A percentile compares a stretch with the other conserved stretches of the same genome.
Conservation (phyloP, 306 rosid genomes). For the Geum urbanum region DNA sequence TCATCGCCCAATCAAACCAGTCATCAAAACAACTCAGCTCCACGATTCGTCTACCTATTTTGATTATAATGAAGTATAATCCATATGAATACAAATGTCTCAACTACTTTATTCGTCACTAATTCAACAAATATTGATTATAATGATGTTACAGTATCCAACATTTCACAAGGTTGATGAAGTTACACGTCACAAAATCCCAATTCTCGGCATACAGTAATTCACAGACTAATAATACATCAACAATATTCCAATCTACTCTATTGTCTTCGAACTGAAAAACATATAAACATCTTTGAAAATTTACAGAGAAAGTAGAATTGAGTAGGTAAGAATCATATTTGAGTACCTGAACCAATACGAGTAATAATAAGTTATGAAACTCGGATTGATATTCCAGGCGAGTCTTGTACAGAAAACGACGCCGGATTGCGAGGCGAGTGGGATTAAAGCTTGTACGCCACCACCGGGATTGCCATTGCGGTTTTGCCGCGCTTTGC, state of each 20-base stretch:
- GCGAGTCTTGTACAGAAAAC: no score
- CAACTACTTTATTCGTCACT: no score
- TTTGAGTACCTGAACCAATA: conserved; percentile 33
- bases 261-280: neutral
- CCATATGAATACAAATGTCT: neutral
- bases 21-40: conserved; percentile 21
- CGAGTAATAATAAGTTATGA: neutral
- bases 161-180: no score
- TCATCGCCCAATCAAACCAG: conserved; percentile 22
- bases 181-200: neutral
- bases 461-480: neutral
- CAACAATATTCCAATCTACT: neutral
- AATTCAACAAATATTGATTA: no score
- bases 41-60: neutral
- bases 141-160: no score
- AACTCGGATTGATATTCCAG: conserved; percentile 14
- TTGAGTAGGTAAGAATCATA: neutral
- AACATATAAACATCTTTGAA: neutral
- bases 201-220: neutral
- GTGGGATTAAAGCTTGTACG: conserved; percentile 34
- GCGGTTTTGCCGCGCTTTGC: conserved; percentile 32
- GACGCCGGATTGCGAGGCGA: conserved; percentile 14
- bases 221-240: neutral
- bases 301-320: neutral
- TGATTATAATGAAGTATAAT: neutral